Evolutionary conservation across 2,329 filamentous ascomycete genomes (phyloP).

Genomic region (Aspergillus jensenii): DNA sequence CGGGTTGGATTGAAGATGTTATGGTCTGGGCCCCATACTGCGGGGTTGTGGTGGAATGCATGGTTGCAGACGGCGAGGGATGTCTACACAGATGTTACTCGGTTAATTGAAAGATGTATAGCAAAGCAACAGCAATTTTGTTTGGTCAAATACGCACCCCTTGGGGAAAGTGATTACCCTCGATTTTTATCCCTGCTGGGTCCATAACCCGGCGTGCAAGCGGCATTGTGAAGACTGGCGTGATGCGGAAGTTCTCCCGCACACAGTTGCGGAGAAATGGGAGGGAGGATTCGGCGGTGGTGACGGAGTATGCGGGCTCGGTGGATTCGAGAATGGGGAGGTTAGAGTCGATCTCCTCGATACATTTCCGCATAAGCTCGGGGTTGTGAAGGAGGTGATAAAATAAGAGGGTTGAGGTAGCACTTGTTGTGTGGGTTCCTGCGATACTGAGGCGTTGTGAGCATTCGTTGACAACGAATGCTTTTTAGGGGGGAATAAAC

Average conservation of each 20-base stretch:
- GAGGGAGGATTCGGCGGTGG: conserved; percentile 22
- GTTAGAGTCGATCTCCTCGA: neutral
- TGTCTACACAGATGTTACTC: conserved; percentile 18
- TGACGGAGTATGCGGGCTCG: conserved; percentile 25
- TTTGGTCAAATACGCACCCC: conserved; percentile 16
- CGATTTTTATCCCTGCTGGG: conserved; percentile 25
- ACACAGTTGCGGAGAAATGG: conserved; percentile 30
- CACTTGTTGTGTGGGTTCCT: conserved; percentile 35
- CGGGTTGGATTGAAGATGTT: conserved; percentile 30
- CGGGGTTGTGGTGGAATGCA: conserved; percentile 34
- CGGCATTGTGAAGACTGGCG: conserved; percentile 37
- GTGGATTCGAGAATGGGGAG: neutral
- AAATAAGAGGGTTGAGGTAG: conserved; percentile 30
- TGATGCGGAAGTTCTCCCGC: conserved; percentile 36
- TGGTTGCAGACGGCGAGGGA: conserved; percentile 36
- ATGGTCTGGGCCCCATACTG: conserved; percentile 33
- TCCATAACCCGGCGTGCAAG: conserved; percentile 28
- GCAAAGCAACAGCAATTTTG: too few relatives aligned
- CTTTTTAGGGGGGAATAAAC: too few relatives aligned
- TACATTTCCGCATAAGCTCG: conserved; percentile 13
- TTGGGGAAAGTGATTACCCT: conserved; percentile 24
- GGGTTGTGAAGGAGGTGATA: conserved; percentile 34
- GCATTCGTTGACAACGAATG: neutral
- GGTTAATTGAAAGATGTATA: too few relatives aligned
- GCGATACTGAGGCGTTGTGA: conserved; percentile 29